Evolutionary conservation across 768 basidiomycete species (phyloP).

Genomic region (Rhodotorula babjevae): DNA sequence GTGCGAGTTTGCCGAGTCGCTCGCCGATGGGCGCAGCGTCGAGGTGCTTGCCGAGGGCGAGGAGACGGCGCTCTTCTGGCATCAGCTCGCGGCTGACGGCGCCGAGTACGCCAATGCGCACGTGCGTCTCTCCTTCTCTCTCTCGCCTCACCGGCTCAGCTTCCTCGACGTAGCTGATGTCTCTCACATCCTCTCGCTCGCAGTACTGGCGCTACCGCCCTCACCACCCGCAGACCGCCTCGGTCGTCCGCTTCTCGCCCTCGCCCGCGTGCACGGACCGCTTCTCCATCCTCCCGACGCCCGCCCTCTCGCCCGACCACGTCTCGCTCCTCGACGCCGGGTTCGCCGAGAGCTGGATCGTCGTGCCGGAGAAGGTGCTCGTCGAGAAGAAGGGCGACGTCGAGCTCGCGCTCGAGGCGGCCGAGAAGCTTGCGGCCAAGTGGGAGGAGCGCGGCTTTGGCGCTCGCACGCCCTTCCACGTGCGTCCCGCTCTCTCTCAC

Average conservation of each 20-base stretch:
- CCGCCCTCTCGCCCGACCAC: neutral
- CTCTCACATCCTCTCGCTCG: too few relatives aligned
- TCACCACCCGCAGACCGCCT: neutral
- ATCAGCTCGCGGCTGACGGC: neutral
- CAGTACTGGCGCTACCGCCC: conserved; percentile 23
- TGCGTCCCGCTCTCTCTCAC: neutral
- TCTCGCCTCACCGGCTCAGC: neutral
- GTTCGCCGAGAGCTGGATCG: conserved; percentile 15
- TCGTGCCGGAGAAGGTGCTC: neutral
- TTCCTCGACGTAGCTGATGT: too few relatives aligned
- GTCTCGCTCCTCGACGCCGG: conserved; percentile 31
- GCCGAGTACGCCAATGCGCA: conserved; percentile 16
- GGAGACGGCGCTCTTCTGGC: conserved; percentile 29
- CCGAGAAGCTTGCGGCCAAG: neutral
- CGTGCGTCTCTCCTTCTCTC: neutral
- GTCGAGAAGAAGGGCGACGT: neutral
- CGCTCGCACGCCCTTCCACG: conserved; percentile 19
- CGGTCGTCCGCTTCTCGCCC: conserved; percentile 5
- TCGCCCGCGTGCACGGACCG: neutral
- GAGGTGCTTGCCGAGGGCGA: conserved; percentile 16
- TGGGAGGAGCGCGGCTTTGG: conserved; percentile 25
- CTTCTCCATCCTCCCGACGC: neutral
- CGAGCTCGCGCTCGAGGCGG: conserved; percentile 14
- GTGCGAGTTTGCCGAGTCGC: conserved; percentile 23
- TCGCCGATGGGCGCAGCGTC: conserved; percentile 23